Conservation (phyloP, 352 stramenopile species). For the Pythium plurisporium region DNA sequence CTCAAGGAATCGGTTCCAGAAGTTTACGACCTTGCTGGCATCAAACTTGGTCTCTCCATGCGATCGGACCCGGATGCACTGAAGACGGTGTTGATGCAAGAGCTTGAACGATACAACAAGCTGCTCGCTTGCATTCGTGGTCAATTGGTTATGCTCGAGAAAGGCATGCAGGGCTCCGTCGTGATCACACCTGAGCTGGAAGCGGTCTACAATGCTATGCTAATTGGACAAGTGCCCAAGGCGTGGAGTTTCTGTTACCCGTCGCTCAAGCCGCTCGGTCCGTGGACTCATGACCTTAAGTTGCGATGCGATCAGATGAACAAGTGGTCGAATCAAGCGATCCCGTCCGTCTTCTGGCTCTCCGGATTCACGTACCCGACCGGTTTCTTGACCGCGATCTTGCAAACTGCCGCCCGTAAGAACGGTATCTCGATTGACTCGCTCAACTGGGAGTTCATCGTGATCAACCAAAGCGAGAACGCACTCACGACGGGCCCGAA, state of each 20-base stretch:
- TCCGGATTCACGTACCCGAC: conserved; percentile 96
- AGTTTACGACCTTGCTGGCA: conserved; percentile 82
- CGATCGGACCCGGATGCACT: conserved; percentile 88
- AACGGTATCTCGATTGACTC: conserved; percentile 95
- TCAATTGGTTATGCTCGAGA: conserved; percentile 84
- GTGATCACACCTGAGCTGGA: conserved; percentile 95
- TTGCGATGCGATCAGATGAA: conserved; percentile 88
- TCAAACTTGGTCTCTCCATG: conserved; percentile 62
- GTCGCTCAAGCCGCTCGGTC: conserved; percentile 90
- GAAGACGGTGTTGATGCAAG: conserved; percentile 94
- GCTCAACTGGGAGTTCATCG: conserved; percentile 93
- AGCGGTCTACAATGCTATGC: conserved; percentile 88
- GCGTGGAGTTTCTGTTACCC: conserved; percentile 94
- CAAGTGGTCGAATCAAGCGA: conserved; percentile 78
- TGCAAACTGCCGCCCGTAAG: conserved; percentile 93
- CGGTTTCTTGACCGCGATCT: conserved; percentile 93
- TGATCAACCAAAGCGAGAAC: conserved; percentile 87
- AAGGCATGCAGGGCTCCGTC: conserved; percentile 90
- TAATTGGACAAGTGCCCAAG: conserved; percentile 84
- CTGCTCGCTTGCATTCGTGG: conserved; percentile 73
- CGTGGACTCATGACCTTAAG: conserved; percentile 92
- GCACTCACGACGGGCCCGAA: conserved; percentile 79
- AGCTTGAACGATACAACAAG: conserved; percentile 93
- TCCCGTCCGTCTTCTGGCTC: conserved; percentile 93
- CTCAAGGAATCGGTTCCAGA: conserved; percentile 88